Base-by-base conservation (phyloP, 2,329 filamentous ascomycete species). In the Leptographium galeiforme region DNA sequence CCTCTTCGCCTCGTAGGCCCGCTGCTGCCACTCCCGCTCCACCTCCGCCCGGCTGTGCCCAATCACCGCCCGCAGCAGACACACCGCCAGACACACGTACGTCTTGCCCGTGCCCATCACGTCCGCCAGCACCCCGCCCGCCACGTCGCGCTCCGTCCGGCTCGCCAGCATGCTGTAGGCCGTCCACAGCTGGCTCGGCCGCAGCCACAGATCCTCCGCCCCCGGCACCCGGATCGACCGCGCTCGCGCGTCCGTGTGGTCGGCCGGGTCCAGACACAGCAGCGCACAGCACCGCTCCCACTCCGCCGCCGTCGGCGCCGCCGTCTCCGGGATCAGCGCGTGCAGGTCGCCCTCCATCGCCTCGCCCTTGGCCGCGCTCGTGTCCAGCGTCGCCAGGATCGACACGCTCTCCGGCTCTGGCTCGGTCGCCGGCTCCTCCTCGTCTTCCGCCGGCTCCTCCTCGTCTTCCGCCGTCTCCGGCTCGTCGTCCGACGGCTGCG, bases 101-200 rank as follows among this genome's bases (percentile, higher is more conserved):
- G 59, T 59, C 55, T 61, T 61, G 47, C 58, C 59, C 8, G 59
- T 60, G 48, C 58, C 59, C 58, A 59, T 58, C 39, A 58, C 59
- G 40, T 61, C 60, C 34, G 60, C 60, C 43, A 61, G 53, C 18
- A 61, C 52, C 8, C 60, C 60, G 30, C 60, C 60, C 39, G 51
- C 50, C 12, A 61, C 50, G 6, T 47, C 57, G 36, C 60, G 59
- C 16, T 54, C 50, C 4, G 47, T 51, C 6, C 59, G 58, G 54
- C 56, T 56, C 14, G 53, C 46, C 36, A 61, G 51, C 60, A 61
- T 61, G 56, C 57, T 58, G 53, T 58, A 58, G 2, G 58, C 60
- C 36, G 60, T 58, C 58, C 55, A 57, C 12, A 58, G 56, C 56
- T 61, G 60, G 53, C 57, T 55, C 6, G 60, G 60, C 56, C 54